Evolutionary conservation across 2,329 filamentous ascomycete species (phyloP).

Genomic region (Trichoderma harzianum): DNA sequence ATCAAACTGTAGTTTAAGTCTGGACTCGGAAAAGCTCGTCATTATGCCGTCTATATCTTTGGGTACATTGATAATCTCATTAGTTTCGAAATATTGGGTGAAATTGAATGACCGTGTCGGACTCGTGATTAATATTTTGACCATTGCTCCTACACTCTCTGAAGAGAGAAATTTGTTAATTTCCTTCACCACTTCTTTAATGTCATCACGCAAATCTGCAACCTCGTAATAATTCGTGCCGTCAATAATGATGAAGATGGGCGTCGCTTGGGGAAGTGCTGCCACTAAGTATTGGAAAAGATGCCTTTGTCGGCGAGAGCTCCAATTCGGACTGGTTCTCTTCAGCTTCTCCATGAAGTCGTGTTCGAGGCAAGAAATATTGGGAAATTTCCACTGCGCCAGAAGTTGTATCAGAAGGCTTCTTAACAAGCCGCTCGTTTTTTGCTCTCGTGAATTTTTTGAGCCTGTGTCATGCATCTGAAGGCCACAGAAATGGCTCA

Average conservation of each 20-base stretch:
- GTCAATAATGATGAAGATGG: neutral
- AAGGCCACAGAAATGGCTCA: neutral
- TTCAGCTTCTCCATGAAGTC: neutral
- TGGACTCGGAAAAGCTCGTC: neutral
- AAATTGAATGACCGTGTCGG: neutral
- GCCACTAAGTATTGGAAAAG: neutral
- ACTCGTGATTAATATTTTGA: neutral
- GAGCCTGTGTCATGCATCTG: neutral
- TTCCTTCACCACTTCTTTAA: neutral
- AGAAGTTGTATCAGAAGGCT: neutral
- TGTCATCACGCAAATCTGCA: neutral
- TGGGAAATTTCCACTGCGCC: neutral
- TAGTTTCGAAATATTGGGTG: neutral
- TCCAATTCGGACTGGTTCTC: neutral
- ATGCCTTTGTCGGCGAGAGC: neutral
- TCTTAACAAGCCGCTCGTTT: neutral
- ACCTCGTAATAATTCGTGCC: neutral
- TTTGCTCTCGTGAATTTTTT: too few species aligned
- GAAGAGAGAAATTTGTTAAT: neutral
- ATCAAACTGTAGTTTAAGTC: neutral
- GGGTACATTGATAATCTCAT: neutral
- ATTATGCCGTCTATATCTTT: neutral
- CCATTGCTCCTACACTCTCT: neutral
- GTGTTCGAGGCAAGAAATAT: neutral
- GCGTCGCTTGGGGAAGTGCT: neutral